Conservation (phyloP, 768 basidiomycete genomes). For the Serendipita sp. region DNA sequence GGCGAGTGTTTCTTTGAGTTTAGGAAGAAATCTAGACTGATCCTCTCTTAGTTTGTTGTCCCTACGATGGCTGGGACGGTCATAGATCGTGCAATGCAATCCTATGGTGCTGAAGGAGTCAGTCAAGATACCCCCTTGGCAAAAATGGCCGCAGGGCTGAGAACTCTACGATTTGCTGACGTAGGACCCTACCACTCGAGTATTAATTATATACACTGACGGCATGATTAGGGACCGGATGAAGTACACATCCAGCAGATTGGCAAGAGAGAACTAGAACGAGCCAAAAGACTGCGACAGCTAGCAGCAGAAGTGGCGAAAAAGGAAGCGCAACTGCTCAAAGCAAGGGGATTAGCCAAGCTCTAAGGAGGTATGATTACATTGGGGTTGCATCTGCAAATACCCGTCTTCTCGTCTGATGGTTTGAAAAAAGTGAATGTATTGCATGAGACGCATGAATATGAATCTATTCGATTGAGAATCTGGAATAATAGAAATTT, state of each 20-base stretch:
- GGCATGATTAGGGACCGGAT: slow-evolving; percentile 17
- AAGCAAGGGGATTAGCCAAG: slow-evolving; percentile 5
- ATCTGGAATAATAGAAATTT: too few relatives aligned
- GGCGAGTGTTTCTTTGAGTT: slow-evolving; percentile 25
- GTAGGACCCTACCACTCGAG: slow-evolving; percentile 26
- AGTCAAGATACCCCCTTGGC: slow-evolving; percentile 82
- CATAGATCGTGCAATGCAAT: slow-evolving; percentile 90
- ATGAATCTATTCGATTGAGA: too few relatives aligned
- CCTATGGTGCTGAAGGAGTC: slow-evolving; percentile 91
- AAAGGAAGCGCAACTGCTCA: slow-evolving; percentile 38
- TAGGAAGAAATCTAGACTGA: background rate
- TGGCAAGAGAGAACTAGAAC: slow-evolving; percentile 72
- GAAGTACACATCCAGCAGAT: slow-evolving; percentile 93
- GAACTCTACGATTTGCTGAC: slow-evolving; percentile 80
- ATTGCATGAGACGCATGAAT: too few relatives aligned
- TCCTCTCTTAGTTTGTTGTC: slow-evolving; percentile 61
- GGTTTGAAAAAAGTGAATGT: too few relatives aligned
- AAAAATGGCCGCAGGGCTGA: slow-evolving; percentile 52
- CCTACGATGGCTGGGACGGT: slow-evolving; percentile 79
- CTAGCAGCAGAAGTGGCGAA: slow-evolving; percentile 37
- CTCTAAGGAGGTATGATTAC: background rate
- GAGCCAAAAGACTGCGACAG: slow-evolving; percentile 44
- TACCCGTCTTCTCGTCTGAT: too few relatives aligned
- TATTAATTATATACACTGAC: background rate
- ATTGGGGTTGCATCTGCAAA: too few relatives aligned